A percentile compares a stretch with the other conserved stretches of the same genome.
Conservation (phyloP, 2,329 filamentous ascomycete genomes). For the Aspergillus neoniger region DNA sequence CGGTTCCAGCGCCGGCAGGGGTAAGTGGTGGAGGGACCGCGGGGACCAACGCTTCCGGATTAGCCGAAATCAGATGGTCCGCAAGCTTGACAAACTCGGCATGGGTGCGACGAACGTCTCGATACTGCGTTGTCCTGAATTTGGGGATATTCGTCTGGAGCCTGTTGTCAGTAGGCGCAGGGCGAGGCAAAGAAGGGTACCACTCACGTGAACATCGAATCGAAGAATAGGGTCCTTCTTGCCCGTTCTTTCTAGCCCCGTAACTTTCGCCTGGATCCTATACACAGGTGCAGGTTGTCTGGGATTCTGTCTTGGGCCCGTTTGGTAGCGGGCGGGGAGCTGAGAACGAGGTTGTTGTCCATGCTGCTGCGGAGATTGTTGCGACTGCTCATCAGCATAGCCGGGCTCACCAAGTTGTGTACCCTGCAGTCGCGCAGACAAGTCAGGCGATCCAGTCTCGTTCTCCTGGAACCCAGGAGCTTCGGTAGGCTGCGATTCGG, state of each 20-base stretch:
- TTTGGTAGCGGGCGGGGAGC: slow-evolving; percentile 52
- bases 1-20: slow-evolving; percentile 89
- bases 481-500: slow-evolving; percentile 23
- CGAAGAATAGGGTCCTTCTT: slow-evolving; percentile 93
- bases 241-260: slow-evolving; percentile 84
- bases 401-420: slow-evolving; percentile 43
- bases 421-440: slow-evolving; percentile 46
- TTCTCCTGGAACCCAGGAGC: slow-evolving; percentile 21
- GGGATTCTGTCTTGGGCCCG: slow-evolving; percentile 38
- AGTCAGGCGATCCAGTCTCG: slow-evolving; percentile 44
- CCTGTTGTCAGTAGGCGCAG: slow-evolving; percentile 9
- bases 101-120: slow-evolving; percentile 92
- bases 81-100: slow-evolving; percentile 96
- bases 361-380: slow-evolving; percentile 40
- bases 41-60: slow-evolving; percentile 91
- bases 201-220: slow-evolving; percentile 91
- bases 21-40: slow-evolving; percentile 94
- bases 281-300: slow-evolving; percentile 65
- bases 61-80: slow-evolving; percentile 94
- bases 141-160: slow-evolving; percentile 93
- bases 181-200: neutral
- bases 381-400: slow-evolving; percentile 39
- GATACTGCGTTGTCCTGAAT: slow-evolving; percentile 96
- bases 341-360: slow-evolving; percentile 44
- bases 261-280: slow-evolving; percentile 92